These are phyloP conservation scores for Angomonas ambiguus DNA, from an alignment of 208 protist genomes.

Conservation along the genomic window DNA sequence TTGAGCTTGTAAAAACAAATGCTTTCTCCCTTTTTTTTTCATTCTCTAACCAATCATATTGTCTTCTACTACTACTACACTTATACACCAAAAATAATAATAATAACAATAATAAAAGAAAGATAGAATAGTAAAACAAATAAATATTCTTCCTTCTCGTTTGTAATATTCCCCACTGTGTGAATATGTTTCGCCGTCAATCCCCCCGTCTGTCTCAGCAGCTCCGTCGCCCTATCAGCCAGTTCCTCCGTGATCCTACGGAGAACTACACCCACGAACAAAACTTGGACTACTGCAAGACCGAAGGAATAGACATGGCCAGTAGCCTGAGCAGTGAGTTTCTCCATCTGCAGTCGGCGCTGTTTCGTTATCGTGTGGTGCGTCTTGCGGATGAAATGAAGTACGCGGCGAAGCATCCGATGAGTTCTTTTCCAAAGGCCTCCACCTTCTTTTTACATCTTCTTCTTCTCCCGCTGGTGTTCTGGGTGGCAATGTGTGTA, in stretches of 20 bases:
- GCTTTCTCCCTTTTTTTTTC: too few relatives aligned
- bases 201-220: constrained; percentile 16
- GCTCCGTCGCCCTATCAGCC: constrained; percentile 38
- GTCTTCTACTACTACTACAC: background rate
- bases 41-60: background rate
- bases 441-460: constrained; percentile 29
- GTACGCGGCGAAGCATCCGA: constrained; percentile 44
- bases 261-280: constrained; percentile 47
- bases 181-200: constrained; percentile 43
- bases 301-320: constrained; percentile 62
- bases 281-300: constrained; percentile 43
- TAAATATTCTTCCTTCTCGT: background rate
- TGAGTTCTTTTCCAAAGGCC: constrained; percentile 37
- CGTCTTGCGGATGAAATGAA: constrained; percentile 55
- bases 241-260: constrained; percentile 56
- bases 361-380: constrained; percentile 70
- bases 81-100: constrained; percentile 5
- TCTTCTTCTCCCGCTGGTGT: constrained; percentile 37
- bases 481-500: constrained; percentile 27
- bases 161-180: background rate
- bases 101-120: background rate
- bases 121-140: background rate
- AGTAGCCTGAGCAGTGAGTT: constrained; percentile 64
- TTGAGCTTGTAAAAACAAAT: too few relatives aligned
- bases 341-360: constrained; percentile 52